Base-by-base conservation (phyloP, 2,329 filamentous ascomycete species). In the Trichoderma oligosporum region DNA sequence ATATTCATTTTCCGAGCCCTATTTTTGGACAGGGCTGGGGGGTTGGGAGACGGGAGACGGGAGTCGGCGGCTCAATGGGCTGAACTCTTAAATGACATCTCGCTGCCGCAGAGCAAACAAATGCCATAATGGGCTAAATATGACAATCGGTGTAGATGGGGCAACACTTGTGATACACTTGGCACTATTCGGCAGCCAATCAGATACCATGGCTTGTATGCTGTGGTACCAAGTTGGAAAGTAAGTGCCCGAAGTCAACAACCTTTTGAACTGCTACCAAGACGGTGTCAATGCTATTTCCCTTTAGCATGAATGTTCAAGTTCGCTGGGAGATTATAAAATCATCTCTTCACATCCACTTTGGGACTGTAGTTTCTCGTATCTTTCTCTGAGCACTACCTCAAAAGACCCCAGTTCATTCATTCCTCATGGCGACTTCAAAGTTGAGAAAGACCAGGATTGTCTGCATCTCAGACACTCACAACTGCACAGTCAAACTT, bases 391-490 rank as follows among this genome's bases (percentile, higher is more conserved):
- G 38, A 9, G 14, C n/a, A n/a, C n/a, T n/a, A 41, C 36, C 36
- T 22, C 18, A 33, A 24, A 38, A 20, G 27, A 12, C 20, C 9
- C 27, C 8, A 27, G 14, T 42, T 11, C 18, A 6, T 41, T 7
- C 38, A 35, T 14, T 22, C 18, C 22, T 36, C 14, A 65, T 62
- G 61, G 41, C 61, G 22, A 16, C 53, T 27, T 39, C 58, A 12
- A 53, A 46, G 38, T 18, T 61, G 12, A 71, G 77, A 52, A 74
- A 79, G 61, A 85, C 86, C 5, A 81, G 87, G 60, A 80, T 91
- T 57, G 86, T 91, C 52, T 90, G 87, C 72, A 79, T 91, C 56
- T 88, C 88, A 4, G 88, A 92, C 71, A 91, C 87, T 2, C 87
- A 91, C 71, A 89, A 89, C 67, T 78, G 76, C 62, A 77, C 78